Percentiles rank a stretch among this genome's conserved stretches.
These are phyloP conservation scores for Roridomyces roridus DNA, from an alignment of 768 basidiomycete species.

Conservation along the genomic window DNA sequence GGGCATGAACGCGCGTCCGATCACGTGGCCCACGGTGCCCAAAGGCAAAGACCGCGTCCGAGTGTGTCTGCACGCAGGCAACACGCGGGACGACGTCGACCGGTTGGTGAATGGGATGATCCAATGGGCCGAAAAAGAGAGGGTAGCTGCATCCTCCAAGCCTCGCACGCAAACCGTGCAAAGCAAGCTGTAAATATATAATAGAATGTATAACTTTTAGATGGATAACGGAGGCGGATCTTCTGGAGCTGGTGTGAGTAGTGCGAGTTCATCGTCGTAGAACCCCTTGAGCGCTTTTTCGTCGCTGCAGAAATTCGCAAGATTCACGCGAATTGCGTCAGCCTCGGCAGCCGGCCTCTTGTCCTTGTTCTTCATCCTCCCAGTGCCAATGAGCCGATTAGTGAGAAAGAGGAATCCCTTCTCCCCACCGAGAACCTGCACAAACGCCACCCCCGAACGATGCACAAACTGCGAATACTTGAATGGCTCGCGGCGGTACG, in stretches of 20 bases:
- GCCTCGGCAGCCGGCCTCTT: constrained; percentile 65
- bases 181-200: constrained; percentile 22
- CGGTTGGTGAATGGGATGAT: constrained; percentile 57
- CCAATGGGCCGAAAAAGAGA: constrained; percentile 45
- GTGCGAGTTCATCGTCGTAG: constrained; percentile 74
- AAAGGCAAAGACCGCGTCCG: constrained; percentile 84
- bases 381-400: constrained; percentile 82
- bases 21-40: constrained; percentile 90
- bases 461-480: constrained; percentile 93
- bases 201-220: constrained; percentile 30
- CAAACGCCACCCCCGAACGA: constrained; percentile 86
- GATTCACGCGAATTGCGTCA: constrained; percentile 62
- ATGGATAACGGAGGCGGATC: constrained; percentile 63
- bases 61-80: constrained; percentile 87
- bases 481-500: constrained; percentile 82
- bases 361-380: constrained; percentile 64
- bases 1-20: constrained; percentile 74
- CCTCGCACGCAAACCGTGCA: constrained; percentile 1
- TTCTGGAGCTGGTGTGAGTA: constrained; percentile 52
- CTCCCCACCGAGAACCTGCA: constrained; percentile 81
- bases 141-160: too few relatives aligned
- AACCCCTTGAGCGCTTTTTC: constrained; percentile 59
- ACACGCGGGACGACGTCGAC: constrained; percentile 68
- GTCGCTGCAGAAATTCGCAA: constrained; percentile 74
- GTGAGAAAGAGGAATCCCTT: constrained; percentile 90